A percentile compares a stretch with the other conserved stretches of the same genome.
Evolutionary conservation across 345 rosid species (phyloP).

Genomic region (Lagerstroemia speciosa): DNA sequence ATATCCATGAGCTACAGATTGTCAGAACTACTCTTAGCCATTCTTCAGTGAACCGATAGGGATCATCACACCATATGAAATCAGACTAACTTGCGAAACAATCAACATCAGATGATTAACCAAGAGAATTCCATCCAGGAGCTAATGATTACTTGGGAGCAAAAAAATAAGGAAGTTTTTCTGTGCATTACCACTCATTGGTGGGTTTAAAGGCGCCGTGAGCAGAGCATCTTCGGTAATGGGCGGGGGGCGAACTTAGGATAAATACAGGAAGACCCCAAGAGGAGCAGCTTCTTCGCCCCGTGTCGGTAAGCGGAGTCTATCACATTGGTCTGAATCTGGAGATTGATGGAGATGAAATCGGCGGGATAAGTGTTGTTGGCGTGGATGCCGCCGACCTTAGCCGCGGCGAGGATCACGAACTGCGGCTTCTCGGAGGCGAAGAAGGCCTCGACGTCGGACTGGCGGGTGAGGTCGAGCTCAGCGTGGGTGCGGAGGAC

Average conservation of each 20-base stretch:
- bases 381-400: constrained; percentile 96
- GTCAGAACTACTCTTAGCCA: neutral
- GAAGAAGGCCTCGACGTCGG: constrained; percentile 71
- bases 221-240: constrained; percentile 73
- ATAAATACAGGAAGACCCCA: constrained; percentile 92
- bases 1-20: neutral
- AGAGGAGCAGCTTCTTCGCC: constrained; percentile 66
- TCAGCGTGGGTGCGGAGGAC: constrained; percentile 61
- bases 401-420: constrained; percentile 82
- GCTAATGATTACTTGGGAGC: neutral
- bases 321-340: constrained; percentile 86
- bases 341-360: constrained; percentile 83
- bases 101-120: neutral
- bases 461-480: constrained; percentile 80
- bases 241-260: constrained; percentile 90
- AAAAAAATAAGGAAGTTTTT: neutral
- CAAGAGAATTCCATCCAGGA: neutral
- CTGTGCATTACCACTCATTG: constrained; percentile 63
- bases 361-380: constrained; percentile 95
- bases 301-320: constrained; percentile 64
- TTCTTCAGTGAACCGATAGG: neutral
- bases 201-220: constrained; percentile 80
- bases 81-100: neutral
- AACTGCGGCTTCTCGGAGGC: constrained; percentile 52
- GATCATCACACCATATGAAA: neutral